phyloP scores from a whole-genome alignment of 2,329 filamentous ascomycete species.

The Aureobasidium pullulans region DNA sequence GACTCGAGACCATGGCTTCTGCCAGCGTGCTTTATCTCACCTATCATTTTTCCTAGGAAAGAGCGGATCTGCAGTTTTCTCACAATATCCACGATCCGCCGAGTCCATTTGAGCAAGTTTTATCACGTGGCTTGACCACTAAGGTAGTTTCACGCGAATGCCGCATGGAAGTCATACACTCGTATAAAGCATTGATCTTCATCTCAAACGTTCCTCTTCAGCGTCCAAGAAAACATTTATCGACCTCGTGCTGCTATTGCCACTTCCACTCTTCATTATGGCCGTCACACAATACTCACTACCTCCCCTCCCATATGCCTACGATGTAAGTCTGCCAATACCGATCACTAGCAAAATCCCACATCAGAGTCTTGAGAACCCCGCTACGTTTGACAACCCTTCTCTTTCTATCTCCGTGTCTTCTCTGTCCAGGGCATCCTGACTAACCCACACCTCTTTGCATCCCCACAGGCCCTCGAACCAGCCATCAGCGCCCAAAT shows the following conservation, averaged over 20 bases:
- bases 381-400: too few species aligned
- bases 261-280: not conserved
- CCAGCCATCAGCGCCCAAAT: conserved; percentile 69
- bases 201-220: too few species aligned
- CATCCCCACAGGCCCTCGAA: conserved; percentile 52
- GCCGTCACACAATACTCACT: conserved; percentile 10
- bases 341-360: too few species aligned
- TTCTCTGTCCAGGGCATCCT: too few species aligned
- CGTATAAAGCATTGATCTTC: too few species aligned
- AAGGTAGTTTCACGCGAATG: not conserved
- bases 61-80: not conserved
- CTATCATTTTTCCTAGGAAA: too few species aligned
- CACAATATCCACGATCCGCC: not conserved
- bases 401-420: too few species aligned
- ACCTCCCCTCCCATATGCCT: conserved; percentile 14
- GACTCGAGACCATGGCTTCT: too few species aligned
- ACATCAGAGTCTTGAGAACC: too few species aligned
- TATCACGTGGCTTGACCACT: not conserved
- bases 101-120: not conserved
- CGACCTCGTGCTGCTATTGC: not conserved
- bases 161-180: too few species aligned
- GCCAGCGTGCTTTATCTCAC: too few species aligned
- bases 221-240: not conserved
- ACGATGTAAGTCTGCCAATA: conserved; percentile 4
- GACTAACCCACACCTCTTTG: too few species aligned